phyloP scores from a whole-genome alignment of 352 stramenopile species.

The Phytopythium cucurbitacearum region DNA sequence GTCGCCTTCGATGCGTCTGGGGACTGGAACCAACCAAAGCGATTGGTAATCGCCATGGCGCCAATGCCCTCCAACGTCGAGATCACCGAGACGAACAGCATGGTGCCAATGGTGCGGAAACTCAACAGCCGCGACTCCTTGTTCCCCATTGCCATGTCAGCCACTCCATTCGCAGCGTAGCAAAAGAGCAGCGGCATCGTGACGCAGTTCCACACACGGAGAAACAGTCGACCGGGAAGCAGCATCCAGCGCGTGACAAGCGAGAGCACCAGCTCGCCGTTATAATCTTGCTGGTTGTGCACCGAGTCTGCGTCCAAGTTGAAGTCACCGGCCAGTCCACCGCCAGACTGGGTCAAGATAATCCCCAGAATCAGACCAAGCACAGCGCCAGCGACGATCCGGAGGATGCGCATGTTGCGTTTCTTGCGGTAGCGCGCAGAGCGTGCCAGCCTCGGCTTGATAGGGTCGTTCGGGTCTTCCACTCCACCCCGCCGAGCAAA shows the following conservation, averaged over 20 bases:
- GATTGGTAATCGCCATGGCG: conserved; percentile 22
- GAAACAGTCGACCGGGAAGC: conserved; percentile 37
- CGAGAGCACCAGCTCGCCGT: conserved; percentile 26
- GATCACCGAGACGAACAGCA: conserved; percentile 27
- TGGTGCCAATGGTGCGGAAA: conserved; percentile 25
- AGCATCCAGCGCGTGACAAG: conserved; percentile 29
- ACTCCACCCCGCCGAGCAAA: conserved; percentile 22
- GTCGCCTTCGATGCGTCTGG: neutral
- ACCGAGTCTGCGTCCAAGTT: conserved; percentile 17
- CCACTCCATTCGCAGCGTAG: conserved; percentile 35
- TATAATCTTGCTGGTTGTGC: conserved; percentile 14
- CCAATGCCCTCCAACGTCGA: conserved; percentile 31
- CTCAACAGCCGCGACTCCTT: conserved; percentile 30
- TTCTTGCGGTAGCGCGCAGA: conserved; percentile 13
- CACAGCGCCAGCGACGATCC: conserved; percentile 20
- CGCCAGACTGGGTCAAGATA: conserved; percentile 21
- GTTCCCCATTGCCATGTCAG: conserved; percentile 36
- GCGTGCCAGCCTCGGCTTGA: conserved; percentile 1
- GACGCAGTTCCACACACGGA: conserved; percentile 41
- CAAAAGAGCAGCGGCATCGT: conserved; percentile 40
- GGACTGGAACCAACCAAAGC: conserved; percentile 19
- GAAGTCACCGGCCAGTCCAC: conserved; percentile 18
- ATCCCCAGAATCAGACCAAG: conserved; percentile 32
- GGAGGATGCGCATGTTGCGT: conserved; percentile 2
- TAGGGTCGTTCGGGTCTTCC: conserved; percentile 14